Evolutionary conservation across 371 early-diverging fungal species (phyloP).

Genomic region (Rhizopus microsporus): DNA sequence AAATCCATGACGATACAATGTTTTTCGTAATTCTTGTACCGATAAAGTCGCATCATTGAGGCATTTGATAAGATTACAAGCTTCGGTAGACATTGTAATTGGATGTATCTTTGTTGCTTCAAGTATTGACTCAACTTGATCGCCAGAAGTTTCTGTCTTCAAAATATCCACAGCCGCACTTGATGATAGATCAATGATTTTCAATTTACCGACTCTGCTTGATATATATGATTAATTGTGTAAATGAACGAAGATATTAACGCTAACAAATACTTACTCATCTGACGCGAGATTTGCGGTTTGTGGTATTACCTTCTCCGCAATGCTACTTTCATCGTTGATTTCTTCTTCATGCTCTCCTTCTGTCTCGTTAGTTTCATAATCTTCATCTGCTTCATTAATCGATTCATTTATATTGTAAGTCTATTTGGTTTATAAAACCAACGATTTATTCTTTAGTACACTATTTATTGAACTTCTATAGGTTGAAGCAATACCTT

Average conservation of each 20-base stretch:
- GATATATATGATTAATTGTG: conserved; percentile 12
- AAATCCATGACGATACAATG: no score
- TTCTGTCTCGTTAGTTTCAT: conserved; percentile 13
- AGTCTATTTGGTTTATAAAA: conserved; percentile 15
- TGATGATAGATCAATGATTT: conserved; percentile 20
- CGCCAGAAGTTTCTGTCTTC: no score
- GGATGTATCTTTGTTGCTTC: no score
- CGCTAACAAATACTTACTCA: conserved; percentile 15
- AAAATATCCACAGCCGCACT: no score
- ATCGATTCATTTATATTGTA: no score
- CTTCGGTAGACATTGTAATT: no score
- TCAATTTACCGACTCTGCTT: conserved; percentile 13
- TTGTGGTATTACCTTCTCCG: conserved; percentile 6
- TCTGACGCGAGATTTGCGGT: conserved; percentile 1
- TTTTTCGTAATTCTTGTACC: no score
- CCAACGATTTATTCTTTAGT: background rate
- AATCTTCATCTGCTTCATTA: no score
- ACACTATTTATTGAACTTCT: conserved; percentile 9
- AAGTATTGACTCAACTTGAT: no score
- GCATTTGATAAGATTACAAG: no score
- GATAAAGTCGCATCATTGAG: no score
- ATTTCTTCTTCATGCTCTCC: background rate
- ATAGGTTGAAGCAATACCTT: conserved; percentile 13
- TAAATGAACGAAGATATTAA: conserved; percentile 7
- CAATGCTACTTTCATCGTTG: background rate